Evolutionary conservation across 805 yeast species (phyloP).

Genomic region (Ogataea trehalophila): DNA sequence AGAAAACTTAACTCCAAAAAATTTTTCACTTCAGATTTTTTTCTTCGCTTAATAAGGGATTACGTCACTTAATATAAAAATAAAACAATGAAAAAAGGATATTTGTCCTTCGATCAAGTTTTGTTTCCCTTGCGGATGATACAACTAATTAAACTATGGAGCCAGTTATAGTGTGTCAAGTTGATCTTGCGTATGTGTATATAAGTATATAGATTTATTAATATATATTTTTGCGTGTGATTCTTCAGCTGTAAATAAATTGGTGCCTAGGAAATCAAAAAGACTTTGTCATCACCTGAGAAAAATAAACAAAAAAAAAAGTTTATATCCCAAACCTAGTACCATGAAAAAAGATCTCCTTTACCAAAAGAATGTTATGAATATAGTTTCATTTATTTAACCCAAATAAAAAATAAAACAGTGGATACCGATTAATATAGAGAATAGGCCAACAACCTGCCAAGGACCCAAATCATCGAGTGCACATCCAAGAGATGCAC

Average conservation of each 20-base stretch:
- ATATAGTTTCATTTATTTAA: neutral
- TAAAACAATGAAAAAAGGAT: too few relatives aligned
- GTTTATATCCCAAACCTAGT: too few relatives aligned
- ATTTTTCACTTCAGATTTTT: neutral
- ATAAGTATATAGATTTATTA: too few relatives aligned
- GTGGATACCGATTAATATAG: slow-evolving; percentile 9
- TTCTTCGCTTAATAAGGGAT: too few relatives aligned
- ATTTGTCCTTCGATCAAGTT: too few relatives aligned
- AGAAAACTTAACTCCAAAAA: neutral
- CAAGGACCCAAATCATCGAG: slow-evolving; percentile 4
- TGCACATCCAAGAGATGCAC: neutral
- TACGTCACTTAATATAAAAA: too few relatives aligned
- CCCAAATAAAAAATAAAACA: slow-evolving; percentile 8
- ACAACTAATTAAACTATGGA: neutral
- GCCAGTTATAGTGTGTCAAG: neutral
- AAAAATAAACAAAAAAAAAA: neutral
- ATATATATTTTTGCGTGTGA: too few relatives aligned
- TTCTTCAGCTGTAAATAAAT: too few relatives aligned
- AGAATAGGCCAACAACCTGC: slow-evolving; percentile 10
- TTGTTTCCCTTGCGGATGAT: too few relatives aligned
- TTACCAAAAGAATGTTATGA: neutral
- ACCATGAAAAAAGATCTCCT: too few relatives aligned
- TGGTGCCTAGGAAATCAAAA: too few relatives aligned
- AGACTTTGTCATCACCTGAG: neutral
- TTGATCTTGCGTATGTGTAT: neutral